Evolutionary conservation across 805 yeast genomes (phyloP).

Genomic region (Barnettozyma californica): DNA sequence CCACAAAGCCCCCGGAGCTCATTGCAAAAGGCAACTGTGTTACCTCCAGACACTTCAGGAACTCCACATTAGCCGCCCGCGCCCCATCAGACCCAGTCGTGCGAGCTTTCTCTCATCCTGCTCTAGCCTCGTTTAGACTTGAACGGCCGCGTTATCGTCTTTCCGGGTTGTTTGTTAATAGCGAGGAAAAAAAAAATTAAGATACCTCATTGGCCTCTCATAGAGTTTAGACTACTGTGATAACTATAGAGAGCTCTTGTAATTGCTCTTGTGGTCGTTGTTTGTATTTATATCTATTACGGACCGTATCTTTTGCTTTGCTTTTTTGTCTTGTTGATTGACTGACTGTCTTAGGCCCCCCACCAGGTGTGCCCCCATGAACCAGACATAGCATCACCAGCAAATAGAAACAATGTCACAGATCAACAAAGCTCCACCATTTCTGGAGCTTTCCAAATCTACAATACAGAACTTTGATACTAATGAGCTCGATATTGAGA

Average conservation of each 20-base stretch:
- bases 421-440: conserved; percentile 26
- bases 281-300: background rate
- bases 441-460: conserved; percentile 24
- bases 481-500: conserved; percentile 32
- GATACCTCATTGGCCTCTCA: background rate
- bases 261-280: no score
- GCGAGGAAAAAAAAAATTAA: background rate
- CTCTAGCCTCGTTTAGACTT: background rate
- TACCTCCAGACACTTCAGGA: background rate
- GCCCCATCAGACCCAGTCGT: background rate
- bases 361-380: background rate
- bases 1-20: background rate
- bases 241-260: background rate
- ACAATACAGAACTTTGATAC: conserved; percentile 24
- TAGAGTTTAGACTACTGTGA: background rate
- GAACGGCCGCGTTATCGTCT: background rate
- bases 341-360: background rate
- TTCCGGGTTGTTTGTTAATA: background rate
- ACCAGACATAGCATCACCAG: background rate
- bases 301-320: background rate
- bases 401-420: conserved; percentile 9
- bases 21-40: background rate
- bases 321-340: background rate
- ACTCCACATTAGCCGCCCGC: background rate
- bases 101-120: background rate